Conservation (phyloP, 2,329 filamentous ascomycete genomes). For the Furcasterigmium furcatum region DNA sequence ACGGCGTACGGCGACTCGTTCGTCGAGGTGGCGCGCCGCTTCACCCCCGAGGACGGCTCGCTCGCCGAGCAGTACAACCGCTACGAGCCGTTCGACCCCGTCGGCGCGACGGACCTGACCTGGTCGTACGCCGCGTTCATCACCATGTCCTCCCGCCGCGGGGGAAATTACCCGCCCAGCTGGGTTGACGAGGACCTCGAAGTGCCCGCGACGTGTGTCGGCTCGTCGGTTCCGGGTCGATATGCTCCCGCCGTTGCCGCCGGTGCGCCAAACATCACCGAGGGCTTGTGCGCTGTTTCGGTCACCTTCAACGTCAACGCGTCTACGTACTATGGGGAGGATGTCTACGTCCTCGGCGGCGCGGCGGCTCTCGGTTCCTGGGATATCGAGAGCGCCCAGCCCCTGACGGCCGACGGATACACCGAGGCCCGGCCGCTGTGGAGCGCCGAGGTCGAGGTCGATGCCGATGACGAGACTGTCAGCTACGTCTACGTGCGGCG, state of each 20-base stretch:
- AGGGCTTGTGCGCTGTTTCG: slow-evolving; percentile 23
- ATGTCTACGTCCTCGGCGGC: slow-evolving; percentile 40
- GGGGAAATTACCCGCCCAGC: slow-evolving; percentile 24
- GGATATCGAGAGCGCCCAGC: slow-evolving; percentile 32
- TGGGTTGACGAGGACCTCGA: slow-evolving; percentile 19
- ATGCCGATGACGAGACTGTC: slow-evolving; percentile 33
- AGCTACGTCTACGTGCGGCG: slow-evolving; percentile 42
- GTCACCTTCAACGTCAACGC: slow-evolving; percentile 43
- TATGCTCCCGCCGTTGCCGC: slow-evolving; percentile 30
- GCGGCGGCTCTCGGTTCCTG: slow-evolving; percentile 38
- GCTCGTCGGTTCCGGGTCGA: slow-evolving; percentile 16
- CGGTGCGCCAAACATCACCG: slow-evolving; percentile 27
- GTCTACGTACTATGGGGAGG: slow-evolving; percentile 43
- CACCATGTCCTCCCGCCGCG: slow-evolving; percentile 37
- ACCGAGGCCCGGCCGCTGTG: slow-evolving; percentile 39
- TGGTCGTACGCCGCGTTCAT: slow-evolving; percentile 51
- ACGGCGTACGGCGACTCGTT: slow-evolving; percentile 54
- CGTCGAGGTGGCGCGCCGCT: slow-evolving; percentile 40
- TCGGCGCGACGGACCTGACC: slow-evolving; percentile 45
- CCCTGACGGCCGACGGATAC: slow-evolving; percentile 37
- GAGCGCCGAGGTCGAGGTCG: slow-evolving; percentile 33
- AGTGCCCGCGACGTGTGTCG: slow-evolving; percentile 21
- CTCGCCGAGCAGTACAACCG: slow-evolving; percentile 48
- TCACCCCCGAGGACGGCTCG: slow-evolving; percentile 43
- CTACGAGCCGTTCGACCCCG: slow-evolving; percentile 25